Conservation (phyloP, 140 eudicot genomes). For the Erigeron philadelphicus region DNA sequence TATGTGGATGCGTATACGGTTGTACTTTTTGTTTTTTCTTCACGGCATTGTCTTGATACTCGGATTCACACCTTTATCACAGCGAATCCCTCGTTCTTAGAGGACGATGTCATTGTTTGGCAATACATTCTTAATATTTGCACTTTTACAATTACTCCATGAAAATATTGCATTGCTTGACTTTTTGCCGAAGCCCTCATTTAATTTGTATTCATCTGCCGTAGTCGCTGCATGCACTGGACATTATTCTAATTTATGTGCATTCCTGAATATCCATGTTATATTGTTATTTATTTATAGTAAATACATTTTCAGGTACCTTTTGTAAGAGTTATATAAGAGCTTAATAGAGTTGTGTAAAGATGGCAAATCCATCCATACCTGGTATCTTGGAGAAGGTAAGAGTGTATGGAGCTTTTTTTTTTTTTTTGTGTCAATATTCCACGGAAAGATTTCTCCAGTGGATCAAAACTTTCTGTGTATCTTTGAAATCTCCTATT, state of each 20-base stretch:
- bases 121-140: not conserved
- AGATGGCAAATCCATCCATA: slow-evolving; percentile 69
- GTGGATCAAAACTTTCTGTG: not conserved
- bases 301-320: slow-evolving; percentile 21
- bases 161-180: not conserved
- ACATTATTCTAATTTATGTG: slow-evolving; percentile 1
- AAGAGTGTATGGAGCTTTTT: slow-evolving; percentile 11
- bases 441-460: not conserved
- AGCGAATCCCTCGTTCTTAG: not conserved
- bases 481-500: slow-evolving; percentile 8
- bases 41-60: not conserved
- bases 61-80: not conserved
- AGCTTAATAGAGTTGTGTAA: slow-evolving; percentile 15
- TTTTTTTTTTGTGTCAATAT: not conserved
- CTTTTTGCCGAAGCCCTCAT: not conserved
- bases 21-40: not conserved
- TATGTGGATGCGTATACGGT: not conserved
- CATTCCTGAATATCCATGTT: not conserved
- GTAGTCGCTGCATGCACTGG: not conserved
- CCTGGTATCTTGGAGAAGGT: slow-evolving; percentile 85
- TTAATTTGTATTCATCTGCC: not conserved
- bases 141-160: not conserved
- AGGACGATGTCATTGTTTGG: not conserved
- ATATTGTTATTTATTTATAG: not conserved
- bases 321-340: not conserved